phyloP scores from a whole-genome alignment of 1,139 yeast genomes.

The Lizanozyma gosingica region DNA sequence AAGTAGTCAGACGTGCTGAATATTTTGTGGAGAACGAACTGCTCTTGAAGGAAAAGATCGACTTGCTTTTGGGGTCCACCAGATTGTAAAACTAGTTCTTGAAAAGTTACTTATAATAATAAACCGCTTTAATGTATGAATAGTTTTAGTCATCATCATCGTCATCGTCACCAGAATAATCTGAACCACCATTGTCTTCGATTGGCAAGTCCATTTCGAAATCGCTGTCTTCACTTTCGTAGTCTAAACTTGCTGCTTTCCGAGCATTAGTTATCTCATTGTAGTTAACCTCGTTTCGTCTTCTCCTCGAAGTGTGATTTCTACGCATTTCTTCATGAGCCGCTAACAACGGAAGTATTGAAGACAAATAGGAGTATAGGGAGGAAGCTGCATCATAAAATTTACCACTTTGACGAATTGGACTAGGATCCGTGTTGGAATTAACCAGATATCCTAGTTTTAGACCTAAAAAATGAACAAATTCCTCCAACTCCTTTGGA shows the following conservation, averaged over 20 bases:
- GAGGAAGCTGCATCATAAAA: conserved; percentile 19
- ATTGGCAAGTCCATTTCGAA: not conserved
- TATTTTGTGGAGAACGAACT: conserved; percentile 67
- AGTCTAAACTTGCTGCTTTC: no score
- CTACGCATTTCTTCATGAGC: conserved; percentile 10
- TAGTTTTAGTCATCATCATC: conserved; percentile 12
- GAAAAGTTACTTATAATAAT: conserved; percentile 8
- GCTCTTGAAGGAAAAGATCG: conserved; percentile 66
- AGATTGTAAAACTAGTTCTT: conserved; percentile 4
- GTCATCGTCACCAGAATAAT: conserved; percentile 5
- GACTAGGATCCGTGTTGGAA: no score
- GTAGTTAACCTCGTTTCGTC: not conserved
- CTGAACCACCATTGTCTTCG: not conserved
- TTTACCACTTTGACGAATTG: not conserved
- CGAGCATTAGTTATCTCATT: not conserved
- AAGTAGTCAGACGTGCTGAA: conserved; percentile 72
- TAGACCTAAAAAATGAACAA: conserved; percentile 16
- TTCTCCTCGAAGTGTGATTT: not conserved
- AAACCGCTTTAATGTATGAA: conserved; percentile 14
- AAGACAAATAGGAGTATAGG: conserved; percentile 18
- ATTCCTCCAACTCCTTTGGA: conserved; percentile 18
- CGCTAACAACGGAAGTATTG: conserved; percentile 15
- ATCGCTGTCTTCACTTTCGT: not conserved
- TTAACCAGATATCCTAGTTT: conserved; percentile 12
- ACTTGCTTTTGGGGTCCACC: conserved; percentile 44